A percentile compares a stretch with the other conserved stretches of the same genome.
Conservation (phyloP, 2,329 filamentous ascomycete genomes). For the Tolypocladium capitatum region DNA sequence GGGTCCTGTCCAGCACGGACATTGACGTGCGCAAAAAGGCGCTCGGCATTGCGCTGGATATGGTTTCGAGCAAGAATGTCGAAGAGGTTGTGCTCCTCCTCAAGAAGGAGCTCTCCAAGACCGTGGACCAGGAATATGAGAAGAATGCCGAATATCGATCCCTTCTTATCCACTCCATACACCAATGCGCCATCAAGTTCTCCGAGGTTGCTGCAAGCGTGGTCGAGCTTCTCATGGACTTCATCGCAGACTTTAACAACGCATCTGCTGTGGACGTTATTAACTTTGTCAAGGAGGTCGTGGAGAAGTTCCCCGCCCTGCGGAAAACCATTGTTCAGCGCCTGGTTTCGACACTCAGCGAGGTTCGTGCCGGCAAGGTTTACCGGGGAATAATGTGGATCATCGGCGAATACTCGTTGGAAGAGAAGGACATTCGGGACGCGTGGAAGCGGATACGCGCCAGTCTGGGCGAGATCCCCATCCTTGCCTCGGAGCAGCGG, state of each 20-base stretch:
- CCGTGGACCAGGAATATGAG: slow-evolving; percentile 95
- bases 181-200: slow-evolving; percentile 98
- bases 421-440: slow-evolving; percentile 86
- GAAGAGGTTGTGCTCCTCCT: slow-evolving; percentile 92
- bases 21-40: slow-evolving; percentile 92
- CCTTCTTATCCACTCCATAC: slow-evolving; percentile 90
- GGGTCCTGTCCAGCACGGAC: slow-evolving; percentile 88
- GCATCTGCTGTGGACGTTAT: slow-evolving; percentile 95
- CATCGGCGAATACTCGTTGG: slow-evolving; percentile 89
- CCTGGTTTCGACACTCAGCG: slow-evolving; percentile 77
- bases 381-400: slow-evolving; percentile 97
- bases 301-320: slow-evolving; percentile 91
- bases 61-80: slow-evolving; percentile 98
- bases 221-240: slow-evolving; percentile 95
- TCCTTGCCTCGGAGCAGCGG: slow-evolving; percentile 86
- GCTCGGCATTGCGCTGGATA: slow-evolving; percentile 78
- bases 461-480: slow-evolving; percentile 92
- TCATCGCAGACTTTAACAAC: slow-evolving; percentile 97
- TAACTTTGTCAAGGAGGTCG: slow-evolving; percentile 96
- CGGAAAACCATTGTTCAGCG: slow-evolving; percentile 77
- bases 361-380: slow-evolving; percentile 93
- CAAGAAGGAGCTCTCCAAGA: slow-evolving; percentile 97
- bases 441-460: slow-evolving; percentile 94
- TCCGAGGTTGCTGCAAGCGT: slow-evolving; percentile 96
- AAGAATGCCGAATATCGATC: slow-evolving; percentile 95